Conservation (phyloP, 2,329 filamentous ascomycete genomes). For the Alternaria gaisen region DNA sequence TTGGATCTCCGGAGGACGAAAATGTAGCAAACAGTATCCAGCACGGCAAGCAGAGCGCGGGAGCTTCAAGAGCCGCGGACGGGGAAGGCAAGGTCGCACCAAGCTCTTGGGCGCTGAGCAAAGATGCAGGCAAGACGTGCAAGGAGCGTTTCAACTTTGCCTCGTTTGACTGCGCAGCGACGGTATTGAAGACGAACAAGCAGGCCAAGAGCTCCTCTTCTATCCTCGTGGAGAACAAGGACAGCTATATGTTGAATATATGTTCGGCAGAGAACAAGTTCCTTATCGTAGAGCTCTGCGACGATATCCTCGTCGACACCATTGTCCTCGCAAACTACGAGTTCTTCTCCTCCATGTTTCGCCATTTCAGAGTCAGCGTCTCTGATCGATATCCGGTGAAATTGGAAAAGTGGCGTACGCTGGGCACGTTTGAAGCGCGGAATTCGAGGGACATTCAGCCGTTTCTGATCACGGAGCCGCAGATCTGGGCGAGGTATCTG, state of each 20-base stretch:
- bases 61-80: conserved; percentile 25
- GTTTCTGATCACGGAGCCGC: conserved; percentile 90
- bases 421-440: conserved; percentile 88
- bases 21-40: conserved; percentile 27
- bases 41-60: conserved; percentile 25
- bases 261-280: conserved; percentile 90
- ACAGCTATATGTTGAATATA: conserved; percentile 96
- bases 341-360: conserved; percentile 98
- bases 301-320: conserved; percentile 87
- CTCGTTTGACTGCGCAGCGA: conserved; percentile 95
- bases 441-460: conserved; percentile 95
- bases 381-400: conserved; percentile 96
- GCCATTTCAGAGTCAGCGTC: conserved; percentile 88
- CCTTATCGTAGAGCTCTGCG: conserved; percentile 91
- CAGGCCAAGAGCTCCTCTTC: conserved; percentile 88
- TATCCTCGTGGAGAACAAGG: conserved; percentile 94
- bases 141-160: conserved; percentile 98
- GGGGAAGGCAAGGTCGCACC: conserved; percentile 43
- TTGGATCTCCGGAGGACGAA: conserved; percentile 56
- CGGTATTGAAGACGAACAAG: conserved; percentile 86
- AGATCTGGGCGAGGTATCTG: conserved; percentile 95
- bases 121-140: conserved; percentile 95
- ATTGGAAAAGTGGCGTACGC: conserved; percentile 85
- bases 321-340: conserved; percentile 98
- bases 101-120: conserved; percentile 67